These are phyloP conservation scores for Brassica carinata DNA, from an alignment of 345 rosid genomes.

Conservation along the genomic window DNA sequence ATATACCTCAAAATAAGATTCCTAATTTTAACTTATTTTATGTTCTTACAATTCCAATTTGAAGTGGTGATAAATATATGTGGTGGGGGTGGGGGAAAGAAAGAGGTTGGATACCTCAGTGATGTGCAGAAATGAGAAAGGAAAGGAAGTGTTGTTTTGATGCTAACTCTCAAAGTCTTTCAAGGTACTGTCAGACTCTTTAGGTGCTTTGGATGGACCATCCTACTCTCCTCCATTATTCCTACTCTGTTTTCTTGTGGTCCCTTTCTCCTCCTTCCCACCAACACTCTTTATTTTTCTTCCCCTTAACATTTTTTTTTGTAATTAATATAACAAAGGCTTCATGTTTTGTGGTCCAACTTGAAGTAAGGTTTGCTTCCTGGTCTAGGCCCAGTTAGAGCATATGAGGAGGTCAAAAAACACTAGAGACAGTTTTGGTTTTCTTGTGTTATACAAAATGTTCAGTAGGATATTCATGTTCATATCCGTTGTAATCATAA, in stretches of 20 bases:
- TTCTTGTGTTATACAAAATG: constrained; percentile 68
- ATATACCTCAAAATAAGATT: background rate
- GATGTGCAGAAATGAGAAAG: constrained; percentile 31
- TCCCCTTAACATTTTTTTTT: background rate
- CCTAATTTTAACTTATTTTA: background rate
- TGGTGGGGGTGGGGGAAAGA: background rate
- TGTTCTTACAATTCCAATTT: background rate
- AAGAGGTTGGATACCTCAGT: background rate
- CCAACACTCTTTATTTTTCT: constrained; percentile 22
- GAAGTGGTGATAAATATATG: background rate
- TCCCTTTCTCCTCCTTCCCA: constrained; percentile 18
- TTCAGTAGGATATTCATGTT: constrained; percentile 91
- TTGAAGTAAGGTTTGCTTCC: constrained; percentile 7
- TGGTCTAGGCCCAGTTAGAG: constrained; percentile 5
- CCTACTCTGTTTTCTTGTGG: constrained; percentile 19
- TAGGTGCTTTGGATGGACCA: constrained; percentile 33
- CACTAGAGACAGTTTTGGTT: background rate
- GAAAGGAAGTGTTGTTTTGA: constrained; percentile 3
- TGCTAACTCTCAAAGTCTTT: constrained; percentile 30
- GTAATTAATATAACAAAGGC: background rate
- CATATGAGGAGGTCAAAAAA: background rate
- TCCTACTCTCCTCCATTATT: constrained; percentile 19
- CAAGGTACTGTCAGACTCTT: constrained; percentile 33
- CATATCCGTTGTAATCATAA: constrained; percentile 92
- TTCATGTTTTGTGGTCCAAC: constrained; percentile 2